A percentile compares a stretch with the other conserved stretches of the same genome.
Evolutionary conservation across 305 asterid species (phyloP).

Genomic region (Rubia peregrina): DNA sequence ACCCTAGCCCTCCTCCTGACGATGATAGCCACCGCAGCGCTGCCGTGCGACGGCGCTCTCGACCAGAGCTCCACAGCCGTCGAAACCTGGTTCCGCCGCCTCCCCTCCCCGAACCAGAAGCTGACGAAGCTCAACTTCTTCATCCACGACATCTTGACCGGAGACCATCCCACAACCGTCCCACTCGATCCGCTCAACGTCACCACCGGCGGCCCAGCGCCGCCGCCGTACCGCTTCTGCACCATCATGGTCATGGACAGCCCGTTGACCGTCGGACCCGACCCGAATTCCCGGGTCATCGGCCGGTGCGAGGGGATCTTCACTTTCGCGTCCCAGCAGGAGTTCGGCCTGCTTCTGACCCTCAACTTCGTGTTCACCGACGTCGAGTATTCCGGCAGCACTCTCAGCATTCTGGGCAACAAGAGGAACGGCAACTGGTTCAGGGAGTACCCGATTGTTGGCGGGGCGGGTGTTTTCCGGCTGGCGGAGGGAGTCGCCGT

Average conservation of each 20-base stretch:
- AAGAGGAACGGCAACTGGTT: neutral
- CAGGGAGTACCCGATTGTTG: neutral
- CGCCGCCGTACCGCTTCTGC: neutral
- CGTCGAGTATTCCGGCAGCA: neutral
- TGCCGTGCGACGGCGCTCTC: neutral
- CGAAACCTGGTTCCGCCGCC: slow-evolving; percentile 22
- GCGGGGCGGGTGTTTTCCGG: neutral
- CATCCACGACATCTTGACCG: slow-evolving; percentile 22
- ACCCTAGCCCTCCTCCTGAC: neutral
- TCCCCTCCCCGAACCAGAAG: slow-evolving; percentile 17
- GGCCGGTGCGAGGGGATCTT: neutral
- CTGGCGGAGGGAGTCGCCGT: neutral
- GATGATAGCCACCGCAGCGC: neutral
- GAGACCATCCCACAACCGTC: slow-evolving; percentile 4
- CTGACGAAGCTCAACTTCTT: slow-evolving; percentile 30
- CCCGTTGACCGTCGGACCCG: neutral
- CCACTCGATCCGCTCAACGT: too few relatives aligned
- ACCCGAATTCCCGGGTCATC: neutral
- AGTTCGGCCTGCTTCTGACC: neutral
- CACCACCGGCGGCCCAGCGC: neutral
- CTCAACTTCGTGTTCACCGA: neutral
- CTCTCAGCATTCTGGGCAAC: neutral
- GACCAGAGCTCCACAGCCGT: slow-evolving; percentile 19
- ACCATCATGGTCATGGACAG: neutral
- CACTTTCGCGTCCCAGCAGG: neutral